Percentiles rank a stretch among this genome's conserved stretches.
phyloP scores from a whole-genome alignment of 768 basidiomycete genomes.

The Tricholoma terreum region DNA sequence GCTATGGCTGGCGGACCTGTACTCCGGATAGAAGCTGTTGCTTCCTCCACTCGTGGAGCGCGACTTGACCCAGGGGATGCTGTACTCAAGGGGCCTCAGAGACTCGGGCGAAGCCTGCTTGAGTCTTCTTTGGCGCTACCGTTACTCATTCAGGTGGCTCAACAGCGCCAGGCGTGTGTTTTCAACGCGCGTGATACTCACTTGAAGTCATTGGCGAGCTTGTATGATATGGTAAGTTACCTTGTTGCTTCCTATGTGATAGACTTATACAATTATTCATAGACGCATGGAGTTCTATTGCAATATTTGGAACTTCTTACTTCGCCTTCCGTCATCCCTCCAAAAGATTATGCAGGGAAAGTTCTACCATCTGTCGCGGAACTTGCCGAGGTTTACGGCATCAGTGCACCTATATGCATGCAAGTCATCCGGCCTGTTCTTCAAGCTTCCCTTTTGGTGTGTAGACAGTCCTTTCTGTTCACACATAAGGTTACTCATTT shows the following conservation, averaged over 20 bases:
- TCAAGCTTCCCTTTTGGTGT: constrained; percentile 57
- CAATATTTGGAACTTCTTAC: constrained; percentile 91
- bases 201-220: constrained; percentile 79
- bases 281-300: constrained; percentile 85
- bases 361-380: constrained; percentile 74
- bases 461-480: constrained; percentile 15
- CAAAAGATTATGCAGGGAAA: constrained; percentile 70
- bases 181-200: constrained; percentile 71
- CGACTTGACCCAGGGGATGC: constrained; percentile 65
- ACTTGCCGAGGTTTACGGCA: constrained; percentile 71
- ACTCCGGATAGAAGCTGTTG: constrained; percentile 84
- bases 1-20: constrained; percentile 91
- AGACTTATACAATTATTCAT: constrained; percentile 29
- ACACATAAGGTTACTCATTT: constrained; percentile 3
- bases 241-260: constrained; percentile 3
- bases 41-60: constrained; percentile 75
- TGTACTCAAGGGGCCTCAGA: constrained; percentile 59
- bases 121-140: constrained; percentile 80
- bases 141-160: constrained; percentile 87
- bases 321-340: constrained; percentile 60
- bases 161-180: constrained; percentile 85
- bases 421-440: constrained; percentile 87
- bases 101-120: constrained; percentile 62
- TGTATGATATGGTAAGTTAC: constrained; percentile 81
- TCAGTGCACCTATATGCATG: constrained; percentile 88